Conservation (phyloP, 2,329 filamentous ascomycete genomes). For the Rachicladosporium sp. region DNA sequence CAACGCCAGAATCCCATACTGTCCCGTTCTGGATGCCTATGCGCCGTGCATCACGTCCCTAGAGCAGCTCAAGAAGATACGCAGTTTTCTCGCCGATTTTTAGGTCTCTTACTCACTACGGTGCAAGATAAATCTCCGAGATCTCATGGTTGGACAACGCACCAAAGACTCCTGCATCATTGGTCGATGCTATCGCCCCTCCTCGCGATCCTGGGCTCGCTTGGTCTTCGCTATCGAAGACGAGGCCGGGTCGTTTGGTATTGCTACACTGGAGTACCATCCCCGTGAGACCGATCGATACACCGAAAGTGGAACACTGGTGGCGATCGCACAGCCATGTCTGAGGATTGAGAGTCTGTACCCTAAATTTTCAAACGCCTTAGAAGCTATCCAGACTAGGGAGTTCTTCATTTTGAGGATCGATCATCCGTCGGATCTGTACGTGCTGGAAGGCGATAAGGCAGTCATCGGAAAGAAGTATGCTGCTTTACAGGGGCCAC, state of each 20-base stretch:
- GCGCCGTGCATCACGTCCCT: too few species aligned
- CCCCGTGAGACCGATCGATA: constrained; percentile 2
- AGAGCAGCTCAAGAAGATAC: too few species aligned
- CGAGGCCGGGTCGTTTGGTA: not conserved
- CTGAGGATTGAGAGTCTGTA: constrained; percentile 7
- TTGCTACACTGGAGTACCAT: not conserved
- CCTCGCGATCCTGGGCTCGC: not conserved
- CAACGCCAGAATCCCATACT: too few species aligned
- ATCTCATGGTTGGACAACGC: too few species aligned
- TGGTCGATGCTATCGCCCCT: too few species aligned
- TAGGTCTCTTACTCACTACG: too few species aligned
- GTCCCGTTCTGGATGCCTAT: too few species aligned
- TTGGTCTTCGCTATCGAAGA: not conserved
- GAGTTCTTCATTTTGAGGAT: constrained; percentile 10
- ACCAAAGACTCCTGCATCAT: too few species aligned
- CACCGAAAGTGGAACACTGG: constrained; percentile 6
- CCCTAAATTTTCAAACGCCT: constrained; percentile 4
- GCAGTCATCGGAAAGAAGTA: constrained; percentile 7
- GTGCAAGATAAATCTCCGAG: too few species aligned
- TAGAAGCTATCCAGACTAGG: too few species aligned
- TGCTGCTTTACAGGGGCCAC: too few species aligned
- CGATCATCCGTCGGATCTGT: constrained; percentile 18
- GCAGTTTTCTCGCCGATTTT: too few species aligned
- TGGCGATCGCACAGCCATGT: constrained; percentile 20
- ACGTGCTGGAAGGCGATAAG: constrained; percentile 5